Base-by-base conservation (phyloP, 331 rosid species). In the Malus hybrid region DNA sequence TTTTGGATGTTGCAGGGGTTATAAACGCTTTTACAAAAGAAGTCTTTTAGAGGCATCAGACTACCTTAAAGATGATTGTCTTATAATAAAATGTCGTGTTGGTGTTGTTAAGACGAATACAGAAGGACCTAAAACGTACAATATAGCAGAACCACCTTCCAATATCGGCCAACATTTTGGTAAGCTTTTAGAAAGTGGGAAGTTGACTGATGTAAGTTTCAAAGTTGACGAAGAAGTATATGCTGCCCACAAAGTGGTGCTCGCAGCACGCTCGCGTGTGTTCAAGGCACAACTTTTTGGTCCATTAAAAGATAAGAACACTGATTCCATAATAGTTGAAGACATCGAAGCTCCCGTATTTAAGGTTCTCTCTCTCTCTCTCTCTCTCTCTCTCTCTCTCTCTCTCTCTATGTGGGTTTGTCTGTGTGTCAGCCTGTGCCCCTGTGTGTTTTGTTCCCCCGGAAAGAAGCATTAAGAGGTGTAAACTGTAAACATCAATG, bases 261-360 rank as follows among this genome's bases (percentile, higher is more conserved):
- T 87, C 63, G 91, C 89, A 46, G 89, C 89, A 50, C 87, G 89
- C 42, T 87, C 89, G 3, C 89, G 84, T 46, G 91, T 87, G 30
- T 85, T 87, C 83, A 85, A 74, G 56, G 89, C 91, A 29, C 89
- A 87, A 77, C 87, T 87, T 76, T 83, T 80, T 77, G 91, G 91
- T 75, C 89, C 91, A 6, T 68, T 87, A 67, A 87, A 81, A 80
- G 89, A 85, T 50, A 84, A 83, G 42, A 83, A 76, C 75, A 70
- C 83, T 13, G 70, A 77, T 34, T 72, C 80, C 83, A 83, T 87
- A 73, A 79, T 80, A 75, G 84, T 87, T 2, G 86, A 87, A 74
- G 91, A 87, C 82, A 87, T 87, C 16, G 75, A 73, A 71, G 87
- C 84, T 64, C 81, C 91, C 14, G 87, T 87, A 10, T 87, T 87